Evolutionary conservation across 257 asterid species (phyloP).

Genomic region (Gynochthodes officinalis): DNA sequence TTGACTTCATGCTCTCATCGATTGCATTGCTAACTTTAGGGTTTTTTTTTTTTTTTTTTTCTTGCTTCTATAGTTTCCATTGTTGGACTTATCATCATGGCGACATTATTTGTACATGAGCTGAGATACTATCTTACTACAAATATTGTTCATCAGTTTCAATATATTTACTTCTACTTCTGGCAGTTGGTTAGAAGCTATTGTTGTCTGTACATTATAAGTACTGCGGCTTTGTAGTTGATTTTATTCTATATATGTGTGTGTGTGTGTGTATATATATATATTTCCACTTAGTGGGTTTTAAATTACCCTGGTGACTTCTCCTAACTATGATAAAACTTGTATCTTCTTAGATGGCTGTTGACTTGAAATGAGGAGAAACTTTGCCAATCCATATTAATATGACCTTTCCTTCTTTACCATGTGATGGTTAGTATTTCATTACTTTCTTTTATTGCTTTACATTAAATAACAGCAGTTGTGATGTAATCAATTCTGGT

Average conservation of each 20-base stretch:
- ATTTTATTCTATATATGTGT: background rate
- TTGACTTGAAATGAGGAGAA: conserved; percentile 92
- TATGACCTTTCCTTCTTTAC: conserved; percentile 93
- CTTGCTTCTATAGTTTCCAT: conserved; percentile 52
- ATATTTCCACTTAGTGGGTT: background rate
- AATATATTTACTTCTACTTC: conserved; percentile 19
- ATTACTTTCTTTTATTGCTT: background rate
- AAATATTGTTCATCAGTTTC: conserved; percentile 81
- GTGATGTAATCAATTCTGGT: background rate
- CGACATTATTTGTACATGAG: conserved; percentile 85
- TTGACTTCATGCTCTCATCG: background rate
- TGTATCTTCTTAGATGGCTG: conserved; percentile 71
- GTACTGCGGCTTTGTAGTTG: background rate
- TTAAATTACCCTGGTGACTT: background rate
- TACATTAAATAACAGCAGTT: background rate
- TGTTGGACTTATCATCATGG: conserved; percentile 85
- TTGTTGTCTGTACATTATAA: conserved; percentile 10
- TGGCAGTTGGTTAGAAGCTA: background rate
- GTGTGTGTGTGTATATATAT: too few relatives aligned
- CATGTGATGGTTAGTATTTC: conserved; percentile 84
- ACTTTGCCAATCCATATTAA: conserved; percentile 95
- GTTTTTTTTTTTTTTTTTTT: too few relatives aligned
- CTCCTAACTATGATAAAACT: conserved; percentile 13
- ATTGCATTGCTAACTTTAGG: conserved; percentile 30
- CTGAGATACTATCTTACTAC: conserved; percentile 82